A percentile compares a stretch with the other conserved stretches of the same genome.
Evolutionary conservation across 2,329 filamentous ascomycete genomes (phyloP).

Genomic region (Fusarium pseudocircinatum): DNA sequence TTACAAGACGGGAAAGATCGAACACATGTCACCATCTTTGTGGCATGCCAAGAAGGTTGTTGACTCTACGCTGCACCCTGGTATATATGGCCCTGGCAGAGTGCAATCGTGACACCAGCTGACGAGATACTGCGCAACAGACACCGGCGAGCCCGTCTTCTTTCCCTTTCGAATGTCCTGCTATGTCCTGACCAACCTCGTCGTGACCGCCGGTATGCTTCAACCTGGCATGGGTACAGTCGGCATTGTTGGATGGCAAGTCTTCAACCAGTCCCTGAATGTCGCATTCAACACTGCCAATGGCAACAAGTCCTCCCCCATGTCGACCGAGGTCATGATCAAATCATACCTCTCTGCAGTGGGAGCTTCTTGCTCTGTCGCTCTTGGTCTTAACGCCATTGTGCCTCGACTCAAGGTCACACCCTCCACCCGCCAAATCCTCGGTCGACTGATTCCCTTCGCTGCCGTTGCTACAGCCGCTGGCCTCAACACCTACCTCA

Average conservation of each 20-base stretch:
- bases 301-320: constrained; percentile 94
- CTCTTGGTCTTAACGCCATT: constrained; percentile 87
- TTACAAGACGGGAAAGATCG: constrained; percentile 86
- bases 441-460: constrained; percentile 92
- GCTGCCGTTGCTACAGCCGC: constrained; percentile 93
- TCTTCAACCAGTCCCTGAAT: constrained; percentile 96
- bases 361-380: constrained; percentile 91
- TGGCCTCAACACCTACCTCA: constrained; percentile 94
- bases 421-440: constrained; percentile 77
- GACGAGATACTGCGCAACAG: constrained; percentile 56
- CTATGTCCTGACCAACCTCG: constrained; percentile 91
- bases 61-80: constrained; percentile 94
- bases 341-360: constrained; percentile 95
- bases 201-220: constrained; percentile 97
- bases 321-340: constrained; percentile 81
- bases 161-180: constrained; percentile 97
- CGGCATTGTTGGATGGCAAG: constrained; percentile 93
- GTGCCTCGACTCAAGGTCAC: constrained; percentile 87
- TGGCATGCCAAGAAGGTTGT: constrained; percentile 98
- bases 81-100: constrained; percentile 59
- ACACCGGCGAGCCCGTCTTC: constrained; percentile 91
- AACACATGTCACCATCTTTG: constrained; percentile 86
- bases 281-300: constrained; percentile 98
- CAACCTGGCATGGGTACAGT: constrained; percentile 84
- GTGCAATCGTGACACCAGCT: constrained; percentile 15